These are phyloP conservation scores for Lipomyces japonicus DNA, from an alignment of 805 yeast genomes.

Conservation along the genomic window DNA sequence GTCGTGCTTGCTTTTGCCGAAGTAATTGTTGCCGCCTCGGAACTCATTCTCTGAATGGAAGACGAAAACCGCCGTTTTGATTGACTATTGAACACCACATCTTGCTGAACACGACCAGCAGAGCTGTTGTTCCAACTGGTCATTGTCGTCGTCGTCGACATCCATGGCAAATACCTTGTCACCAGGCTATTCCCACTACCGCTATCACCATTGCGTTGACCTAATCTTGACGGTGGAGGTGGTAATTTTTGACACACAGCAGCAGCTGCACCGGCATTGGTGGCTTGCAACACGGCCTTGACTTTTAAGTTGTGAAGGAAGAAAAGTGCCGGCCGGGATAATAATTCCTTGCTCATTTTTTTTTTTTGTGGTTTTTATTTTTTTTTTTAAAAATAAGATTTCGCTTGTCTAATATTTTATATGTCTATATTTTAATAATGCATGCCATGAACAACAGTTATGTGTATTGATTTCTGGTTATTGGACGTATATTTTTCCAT, in stretches of 20 bases:
- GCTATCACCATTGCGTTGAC: background rate
- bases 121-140: background rate
- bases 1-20: background rate
- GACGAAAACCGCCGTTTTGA: background rate
- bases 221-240: background rate
- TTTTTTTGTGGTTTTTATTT: too few species aligned
- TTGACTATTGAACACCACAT: too few species aligned
- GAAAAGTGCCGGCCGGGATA: conserved; percentile 19
- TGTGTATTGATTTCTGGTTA: too few species aligned
- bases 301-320: conserved; percentile 16
- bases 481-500: too few species aligned
- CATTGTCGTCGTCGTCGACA: background rate
- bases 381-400: too few species aligned
- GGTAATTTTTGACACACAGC: background rate
- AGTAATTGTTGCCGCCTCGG: background rate
- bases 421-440: too few species aligned
- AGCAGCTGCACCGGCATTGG: too few species aligned
- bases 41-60: background rate
- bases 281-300: conserved; percentile 4
- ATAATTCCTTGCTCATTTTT: background rate
- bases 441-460: too few species aligned
- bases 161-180: background rate
- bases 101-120: too few species aligned
- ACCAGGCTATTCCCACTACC: background rate
- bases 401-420: too few species aligned